A percentile compares a stretch with the other conserved stretches of the same genome.
phyloP scores from a whole-genome alignment of 345 rosid species.

The Sonneratia caseolaris region DNA sequence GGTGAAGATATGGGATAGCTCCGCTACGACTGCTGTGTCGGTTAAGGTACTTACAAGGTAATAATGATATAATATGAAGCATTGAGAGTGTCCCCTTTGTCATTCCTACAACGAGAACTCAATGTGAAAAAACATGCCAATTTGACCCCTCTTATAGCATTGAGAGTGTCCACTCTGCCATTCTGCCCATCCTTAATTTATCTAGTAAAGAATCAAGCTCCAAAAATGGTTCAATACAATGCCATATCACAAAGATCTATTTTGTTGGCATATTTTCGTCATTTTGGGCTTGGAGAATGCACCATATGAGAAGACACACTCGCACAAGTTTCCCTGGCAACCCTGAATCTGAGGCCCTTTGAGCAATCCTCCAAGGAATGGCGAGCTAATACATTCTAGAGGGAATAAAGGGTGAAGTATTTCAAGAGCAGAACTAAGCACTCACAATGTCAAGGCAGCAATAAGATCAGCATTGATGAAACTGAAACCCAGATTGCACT shows the following conservation, averaged over 20 bases:
- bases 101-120: constrained; percentile 40
- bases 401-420: background rate
- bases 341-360: too few species aligned
- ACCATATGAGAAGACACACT: too few species aligned
- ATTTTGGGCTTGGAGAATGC: too few species aligned
- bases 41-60: constrained; percentile 71
- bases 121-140: background rate
- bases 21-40: constrained; percentile 88
- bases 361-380: too few species aligned
- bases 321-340: too few species aligned
- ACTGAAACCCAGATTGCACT: constrained; percentile 62
- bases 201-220: background rate
- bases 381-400: too few species aligned
- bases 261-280: too few species aligned
- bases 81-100: constrained; percentile 59
- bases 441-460: constrained; percentile 77
- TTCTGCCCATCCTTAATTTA: background rate
- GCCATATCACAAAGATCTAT: too few species aligned
- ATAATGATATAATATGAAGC: constrained; percentile 55
- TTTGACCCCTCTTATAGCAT: background rate
- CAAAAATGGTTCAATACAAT: too few species aligned
- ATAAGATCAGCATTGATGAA: constrained; percentile 59
- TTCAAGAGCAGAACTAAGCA: background rate
- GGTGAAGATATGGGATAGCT: constrained; percentile 73
- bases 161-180: too few species aligned